phyloP scores from a whole-genome alignment of 164 flowering plant species.

The Cinnamomum chago region DNA sequence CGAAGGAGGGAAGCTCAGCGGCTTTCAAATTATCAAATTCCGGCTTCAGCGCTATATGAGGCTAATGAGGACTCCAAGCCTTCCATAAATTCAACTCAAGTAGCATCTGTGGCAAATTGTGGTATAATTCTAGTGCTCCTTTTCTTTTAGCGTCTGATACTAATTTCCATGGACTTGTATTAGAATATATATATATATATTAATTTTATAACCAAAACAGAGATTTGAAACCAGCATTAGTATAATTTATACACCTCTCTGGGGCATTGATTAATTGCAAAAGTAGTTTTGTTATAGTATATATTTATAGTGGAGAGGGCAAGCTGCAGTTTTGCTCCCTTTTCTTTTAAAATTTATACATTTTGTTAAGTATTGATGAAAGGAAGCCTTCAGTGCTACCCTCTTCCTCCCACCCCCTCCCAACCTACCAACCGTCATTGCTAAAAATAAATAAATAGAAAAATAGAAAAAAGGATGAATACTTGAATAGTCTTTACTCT shows the following conservation, averaged over 20 bases:
- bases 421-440: not conserved
- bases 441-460: not conserved
- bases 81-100: constrained; percentile 19
- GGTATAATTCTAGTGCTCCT: not conserved
- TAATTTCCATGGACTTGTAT: too few relatives aligned
- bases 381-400: too few relatives aligned
- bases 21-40: constrained; percentile 70
- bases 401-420: too few relatives aligned
- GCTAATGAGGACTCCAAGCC: constrained; percentile 33
- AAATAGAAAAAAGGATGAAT: too few relatives aligned
- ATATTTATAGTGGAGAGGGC: not conserved
- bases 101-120: constrained; percentile 23
- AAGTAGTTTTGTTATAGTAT: not conserved
- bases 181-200: too few relatives aligned
- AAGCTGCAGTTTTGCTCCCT: not conserved
- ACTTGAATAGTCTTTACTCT: not conserved
- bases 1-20: constrained; percentile 44
- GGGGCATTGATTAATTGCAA: not conserved
- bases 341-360: too few relatives aligned
- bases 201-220: too few relatives aligned
- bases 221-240: too few relatives aligned
- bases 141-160: not conserved
- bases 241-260: not conserved
- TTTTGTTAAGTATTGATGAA: too few relatives aligned
- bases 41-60: constrained; percentile 87